Base-by-base conservation (phyloP, 257 asterid genomes). In the Lycium ferocissimum region DNA sequence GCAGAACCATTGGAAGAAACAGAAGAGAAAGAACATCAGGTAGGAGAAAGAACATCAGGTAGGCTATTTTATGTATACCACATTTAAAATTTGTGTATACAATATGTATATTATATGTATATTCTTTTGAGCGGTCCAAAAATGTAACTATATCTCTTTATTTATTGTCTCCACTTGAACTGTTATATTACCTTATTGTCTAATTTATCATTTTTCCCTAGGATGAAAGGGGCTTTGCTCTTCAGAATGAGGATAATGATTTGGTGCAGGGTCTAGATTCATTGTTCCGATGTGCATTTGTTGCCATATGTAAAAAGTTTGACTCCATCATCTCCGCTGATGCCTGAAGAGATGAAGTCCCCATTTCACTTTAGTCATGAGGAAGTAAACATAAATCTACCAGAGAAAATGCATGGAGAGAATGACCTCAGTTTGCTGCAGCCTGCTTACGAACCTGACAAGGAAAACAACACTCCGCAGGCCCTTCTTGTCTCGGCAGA, bases 11-110 rank as follows among this genome's bases (percentile, higher is more conserved):
- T 49, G 49, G 75, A 89, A 91, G 94, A 91, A 67, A 79, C 43
- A 14, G 92, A 80, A 53, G 91, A 10, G 59, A 87, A 82, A 17
- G 17, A 45, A 26, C 59, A 75, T 80, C 91, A 83, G 92, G 93
- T 90, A 33, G 73, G 85, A 59, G 84, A 65, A 53, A 78, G n/a
- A n/a, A n/a, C n/a, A 58, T 75, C 91, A 83, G 93, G 93, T 90
- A 26, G 33, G 33, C 33, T 26, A 26, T 26, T 26, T 26, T 26
- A 26, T 26, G 33, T 26, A 26, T 26, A 26, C 33, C 1, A 26
- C 33, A 26, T 26, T 26, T 26, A 26, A 26, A 26, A 26, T 26
- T 26, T 26, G 33, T 26, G 33, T 26, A 26, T 26, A 26, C 33
- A 26, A 26, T 26, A 26, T 26, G 33, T 26, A 26, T 26, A 26